Percentiles rank a stretch among this genome's conserved stretches.
Conservation (phyloP, 345 rosid species). For the Carallia pectinifolia region DNA sequence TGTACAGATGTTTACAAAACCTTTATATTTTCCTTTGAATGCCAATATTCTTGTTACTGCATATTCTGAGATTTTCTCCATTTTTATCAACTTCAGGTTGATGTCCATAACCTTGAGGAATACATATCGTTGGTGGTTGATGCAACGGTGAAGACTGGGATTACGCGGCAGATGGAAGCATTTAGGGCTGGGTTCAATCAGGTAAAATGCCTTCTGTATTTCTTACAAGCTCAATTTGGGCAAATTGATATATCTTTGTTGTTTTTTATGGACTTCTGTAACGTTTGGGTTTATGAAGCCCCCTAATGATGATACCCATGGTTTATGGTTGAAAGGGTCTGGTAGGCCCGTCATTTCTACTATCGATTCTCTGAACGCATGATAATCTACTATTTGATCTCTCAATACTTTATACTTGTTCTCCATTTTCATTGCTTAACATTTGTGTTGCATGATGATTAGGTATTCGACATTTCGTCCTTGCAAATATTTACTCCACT, state of each 20-base stretch:
- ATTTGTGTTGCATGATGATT: slow-evolving; percentile 15
- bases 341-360: not conserved
- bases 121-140: slow-evolving; percentile 82
- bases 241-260: not conserved
- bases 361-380: not conserved
- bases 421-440: not conserved
- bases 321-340: no score
- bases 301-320: not conserved
- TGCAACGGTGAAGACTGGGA: slow-evolving; percentile 86
- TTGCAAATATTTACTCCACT: slow-evolving; percentile 88
- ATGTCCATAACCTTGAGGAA: slow-evolving; percentile 77
- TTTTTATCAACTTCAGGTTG: slow-evolving; percentile 51
- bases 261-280: not conserved
- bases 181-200: slow-evolving; percentile 95
- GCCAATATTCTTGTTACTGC: not conserved
- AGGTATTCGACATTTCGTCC: slow-evolving; percentile 93
- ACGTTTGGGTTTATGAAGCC: not conserved
- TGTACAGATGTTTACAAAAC: slow-evolving; percentile 35
- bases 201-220: slow-evolving; percentile 35
- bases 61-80: not conserved
- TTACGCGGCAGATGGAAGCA: slow-evolving; percentile 80
- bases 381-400: not conserved
- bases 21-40: not conserved
- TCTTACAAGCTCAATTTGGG: not conserved
- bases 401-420: not conserved